phyloP scores from a whole-genome alignment of 768 basidiomycete genomes.

The Exsudoporus frostii region DNA sequence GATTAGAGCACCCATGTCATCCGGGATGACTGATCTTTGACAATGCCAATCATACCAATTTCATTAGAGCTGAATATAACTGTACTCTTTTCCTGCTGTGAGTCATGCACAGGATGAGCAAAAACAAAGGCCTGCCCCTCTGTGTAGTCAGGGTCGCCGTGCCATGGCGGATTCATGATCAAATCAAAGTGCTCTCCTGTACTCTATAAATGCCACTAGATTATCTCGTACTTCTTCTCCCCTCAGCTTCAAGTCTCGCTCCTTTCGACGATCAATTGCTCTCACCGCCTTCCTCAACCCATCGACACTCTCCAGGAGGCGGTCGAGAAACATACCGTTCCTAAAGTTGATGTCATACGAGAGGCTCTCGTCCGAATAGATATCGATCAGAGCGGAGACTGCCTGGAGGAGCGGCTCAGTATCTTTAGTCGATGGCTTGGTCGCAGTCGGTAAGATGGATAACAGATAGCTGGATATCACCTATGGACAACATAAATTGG shows the following conservation, averaged over 20 bases:
- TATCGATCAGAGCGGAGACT: conserved; percentile 82
- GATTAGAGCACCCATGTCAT: conserved; percentile 20
- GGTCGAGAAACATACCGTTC: conserved; percentile 52
- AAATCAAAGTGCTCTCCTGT: conserved; percentile 55
- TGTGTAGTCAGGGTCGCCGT: conserved; percentile 73
- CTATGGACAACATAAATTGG: conserved; percentile 32
- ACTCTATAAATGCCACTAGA: conserved; percentile 70
- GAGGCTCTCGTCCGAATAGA: conserved; percentile 83
- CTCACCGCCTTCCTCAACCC: conserved; percentile 60
- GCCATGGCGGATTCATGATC: conserved; percentile 57
- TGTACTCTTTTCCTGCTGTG: no score
- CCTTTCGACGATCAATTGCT: conserved; percentile 63
- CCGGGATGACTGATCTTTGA: conserved; percentile 17
- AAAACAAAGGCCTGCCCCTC: conserved; percentile 47
- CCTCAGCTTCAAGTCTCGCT: conserved; percentile 58
- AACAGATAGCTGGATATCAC: conserved; percentile 63
- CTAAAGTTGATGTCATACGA: conserved; percentile 83
- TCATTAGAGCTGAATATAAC: neutral
- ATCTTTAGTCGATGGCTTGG: conserved; percentile 39
- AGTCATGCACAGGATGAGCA: conserved; percentile 15
- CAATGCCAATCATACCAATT: neutral
- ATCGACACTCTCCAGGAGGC: conserved; percentile 57
- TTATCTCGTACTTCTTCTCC: conserved; percentile 80
- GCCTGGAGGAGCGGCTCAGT: conserved; percentile 76
- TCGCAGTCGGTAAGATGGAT: conserved; percentile 51